These are phyloP conservation scores for Scedosporium apiospermum DNA, from an alignment of 2,329 filamentous ascomycete species.

Conservation along the genomic window DNA sequence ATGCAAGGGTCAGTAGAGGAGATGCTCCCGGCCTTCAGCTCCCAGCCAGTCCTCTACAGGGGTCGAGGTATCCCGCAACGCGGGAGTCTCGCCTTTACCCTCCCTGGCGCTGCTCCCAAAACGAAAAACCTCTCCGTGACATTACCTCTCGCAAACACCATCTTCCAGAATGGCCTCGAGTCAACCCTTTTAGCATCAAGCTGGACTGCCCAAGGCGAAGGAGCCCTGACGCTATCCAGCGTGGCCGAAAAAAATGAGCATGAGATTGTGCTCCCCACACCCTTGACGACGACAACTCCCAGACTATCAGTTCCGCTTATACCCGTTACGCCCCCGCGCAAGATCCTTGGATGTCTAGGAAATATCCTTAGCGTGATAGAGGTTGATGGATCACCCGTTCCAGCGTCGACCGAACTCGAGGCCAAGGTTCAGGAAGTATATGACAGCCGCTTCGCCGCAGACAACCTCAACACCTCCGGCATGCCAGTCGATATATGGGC, in stretches of 20 bases:
- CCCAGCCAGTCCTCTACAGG: neutral
- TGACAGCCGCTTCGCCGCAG: slow-evolving; percentile 22
- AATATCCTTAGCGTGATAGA: slow-evolving; percentile 66
- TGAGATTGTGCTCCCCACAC: slow-evolving; percentile 17
- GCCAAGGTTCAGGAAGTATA: slow-evolving; percentile 50
- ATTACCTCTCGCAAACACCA: slow-evolving; percentile 65
- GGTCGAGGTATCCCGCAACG: neutral
- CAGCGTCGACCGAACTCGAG: slow-evolving; percentile 67
- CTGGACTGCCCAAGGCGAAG: slow-evolving; percentile 10
- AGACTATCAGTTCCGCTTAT: slow-evolving; percentile 38
- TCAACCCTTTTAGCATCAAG: slow-evolving; percentile 44
- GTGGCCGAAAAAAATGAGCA: slow-evolving; percentile 29
- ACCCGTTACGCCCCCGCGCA: slow-evolving; percentile 53
- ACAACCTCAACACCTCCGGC: slow-evolving; percentile 17
- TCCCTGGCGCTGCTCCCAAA: slow-evolving; percentile 4
- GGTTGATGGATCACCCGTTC: slow-evolving; percentile 33
- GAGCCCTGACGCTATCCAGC: slow-evolving; percentile 14
- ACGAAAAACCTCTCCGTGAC: slow-evolving; percentile 26
- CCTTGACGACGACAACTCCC: slow-evolving; percentile 7
- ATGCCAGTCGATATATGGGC: slow-evolving; percentile 60
- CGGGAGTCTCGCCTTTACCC: neutral
- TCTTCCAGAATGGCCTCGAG: slow-evolving; percentile 60
- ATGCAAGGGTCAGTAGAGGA: slow-evolving; percentile 4
- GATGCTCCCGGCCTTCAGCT: slow-evolving; percentile 7
- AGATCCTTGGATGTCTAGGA: slow-evolving; percentile 58